Evolutionary conservation across 352 stramenopile species (phyloP).

Genomic region (Phytophthora idaei): DNA sequence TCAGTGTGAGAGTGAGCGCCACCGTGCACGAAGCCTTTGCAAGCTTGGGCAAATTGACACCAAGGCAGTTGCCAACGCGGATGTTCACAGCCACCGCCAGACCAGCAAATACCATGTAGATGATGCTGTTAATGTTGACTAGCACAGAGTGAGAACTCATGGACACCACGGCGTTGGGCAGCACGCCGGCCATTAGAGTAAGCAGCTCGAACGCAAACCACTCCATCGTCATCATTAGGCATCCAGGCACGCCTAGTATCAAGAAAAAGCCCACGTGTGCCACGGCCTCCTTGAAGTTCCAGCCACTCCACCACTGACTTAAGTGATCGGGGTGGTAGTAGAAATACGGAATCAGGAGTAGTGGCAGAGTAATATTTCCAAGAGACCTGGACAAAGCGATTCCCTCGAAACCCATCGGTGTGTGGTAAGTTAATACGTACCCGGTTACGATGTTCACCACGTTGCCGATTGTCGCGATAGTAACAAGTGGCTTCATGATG

Average conservation of each 20-base stretch:
- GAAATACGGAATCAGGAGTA: conserved; percentile 67
- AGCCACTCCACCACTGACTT: conserved; percentile 65
- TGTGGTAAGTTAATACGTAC: conserved; percentile 77
- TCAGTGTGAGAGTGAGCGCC: conserved; percentile 43
- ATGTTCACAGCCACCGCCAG: conserved; percentile 69
- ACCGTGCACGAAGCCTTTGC: conserved; percentile 49
- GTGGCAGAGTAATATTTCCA: conserved; percentile 52
- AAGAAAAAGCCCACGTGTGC: conserved; percentile 65
- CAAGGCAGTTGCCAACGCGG: conserved; percentile 75
- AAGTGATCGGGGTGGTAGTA: conserved; percentile 26
- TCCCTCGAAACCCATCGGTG: conserved; percentile 72
- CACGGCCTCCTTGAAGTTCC: conserved; percentile 55
- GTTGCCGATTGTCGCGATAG: conserved; percentile 56
- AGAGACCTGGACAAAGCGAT: conserved; percentile 68
- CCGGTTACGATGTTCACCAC: conserved; percentile 66
- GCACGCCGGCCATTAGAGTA: conserved; percentile 67
- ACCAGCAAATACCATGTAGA: conserved; percentile 82
- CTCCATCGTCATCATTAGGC: conserved; percentile 73
- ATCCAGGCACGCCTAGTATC: conserved; percentile 57
- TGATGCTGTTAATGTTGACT: conserved; percentile 67
- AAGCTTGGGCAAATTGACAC: conserved; percentile 59
- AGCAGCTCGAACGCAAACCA: conserved; percentile 86
- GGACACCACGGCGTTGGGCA: conserved; percentile 60
- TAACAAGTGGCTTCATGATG: conserved; percentile 70
- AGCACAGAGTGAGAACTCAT: conserved; percentile 77